Evolutionary conservation across 768 basidiomycete species (phyloP).

Genomic region (Tylopilus rubrobrunneus): DNA sequence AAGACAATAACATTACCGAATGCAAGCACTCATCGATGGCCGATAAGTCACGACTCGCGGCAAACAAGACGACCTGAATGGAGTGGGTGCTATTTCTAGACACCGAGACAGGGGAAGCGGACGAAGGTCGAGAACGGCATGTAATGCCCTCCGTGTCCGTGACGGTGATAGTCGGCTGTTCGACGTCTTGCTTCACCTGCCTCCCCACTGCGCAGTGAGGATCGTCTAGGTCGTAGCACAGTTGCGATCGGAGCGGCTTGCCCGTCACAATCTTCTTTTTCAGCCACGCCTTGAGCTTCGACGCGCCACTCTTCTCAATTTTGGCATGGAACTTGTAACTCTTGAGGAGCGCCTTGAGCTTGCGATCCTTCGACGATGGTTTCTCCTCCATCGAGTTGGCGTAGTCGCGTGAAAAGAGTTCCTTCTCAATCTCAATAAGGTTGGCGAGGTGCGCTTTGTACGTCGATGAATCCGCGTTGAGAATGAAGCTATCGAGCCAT

Average conservation of each 20-base stretch:
- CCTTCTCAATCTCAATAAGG: constrained; percentile 34
- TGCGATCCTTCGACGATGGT: constrained; percentile 30
- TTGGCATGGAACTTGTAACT: constrained; percentile 37
- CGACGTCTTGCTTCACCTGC: constrained; percentile 28
- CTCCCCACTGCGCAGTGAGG: constrained; percentile 38
- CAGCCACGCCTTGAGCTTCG: constrained; percentile 60
- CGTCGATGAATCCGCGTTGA: constrained; percentile 33
- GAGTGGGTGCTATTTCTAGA: constrained; percentile 41
- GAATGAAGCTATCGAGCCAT: constrained; percentile 37
- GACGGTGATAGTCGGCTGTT: constrained; percentile 17
- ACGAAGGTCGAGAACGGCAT: constrained; percentile 11
- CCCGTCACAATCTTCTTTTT: constrained; percentile 51
- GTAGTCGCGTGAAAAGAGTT: constrained; percentile 26
- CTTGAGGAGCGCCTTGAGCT: constrained; percentile 41
- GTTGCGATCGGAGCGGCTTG: constrained; percentile 35
- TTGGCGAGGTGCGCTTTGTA: constrained; percentile 34
- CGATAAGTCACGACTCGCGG: constrained; percentile 53
- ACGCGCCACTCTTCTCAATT: constrained; percentile 35
- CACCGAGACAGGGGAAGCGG: neutral
- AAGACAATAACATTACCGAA: constrained; percentile 39
- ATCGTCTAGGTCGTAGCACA: constrained; percentile 41
- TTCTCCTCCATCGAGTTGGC: constrained; percentile 23
- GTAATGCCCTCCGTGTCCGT: constrained; percentile 23
- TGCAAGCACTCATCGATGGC: constrained; percentile 51
- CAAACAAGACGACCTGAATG: constrained; percentile 46